Evolutionary conservation across 495 filamentous ascomycete species (phyloP).

Genomic region (Geopyxis carbonaria): DNA sequence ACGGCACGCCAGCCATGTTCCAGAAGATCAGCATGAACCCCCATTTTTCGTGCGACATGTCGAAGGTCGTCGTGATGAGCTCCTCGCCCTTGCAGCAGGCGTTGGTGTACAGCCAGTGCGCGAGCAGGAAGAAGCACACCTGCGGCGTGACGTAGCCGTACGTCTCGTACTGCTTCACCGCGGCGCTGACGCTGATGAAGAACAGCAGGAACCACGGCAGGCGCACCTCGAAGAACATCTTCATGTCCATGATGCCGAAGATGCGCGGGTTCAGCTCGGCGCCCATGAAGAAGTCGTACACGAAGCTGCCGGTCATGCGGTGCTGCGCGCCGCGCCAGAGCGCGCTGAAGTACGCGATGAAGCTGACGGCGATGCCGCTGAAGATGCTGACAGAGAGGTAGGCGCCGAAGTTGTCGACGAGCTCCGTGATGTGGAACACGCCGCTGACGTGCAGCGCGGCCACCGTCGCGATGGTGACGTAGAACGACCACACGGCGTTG

Average conservation of each 20-base stretch:
- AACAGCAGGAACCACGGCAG: constrained; percentile 93
- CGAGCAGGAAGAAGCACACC: constrained; percentile 73
- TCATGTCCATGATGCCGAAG: constrained; percentile 87
- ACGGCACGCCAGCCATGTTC: constrained; percentile 90
- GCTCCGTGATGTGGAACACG: constrained; percentile 75
- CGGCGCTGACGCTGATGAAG: constrained; percentile 56
- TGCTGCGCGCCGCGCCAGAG: constrained; percentile 63
- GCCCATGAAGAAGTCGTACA: constrained; percentile 99
- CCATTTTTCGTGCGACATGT: constrained; percentile 99
- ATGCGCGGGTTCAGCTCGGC: constrained; percentile 91
- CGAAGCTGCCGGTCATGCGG: constrained; percentile 75
- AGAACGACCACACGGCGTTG: constrained; percentile 73
- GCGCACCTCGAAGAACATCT: constrained; percentile 99
- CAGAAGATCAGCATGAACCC: constrained; percentile 99
- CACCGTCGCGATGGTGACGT: constrained; percentile 57
- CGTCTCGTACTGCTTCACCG: constrained; percentile 69
- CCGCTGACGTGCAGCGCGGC: constrained; percentile 58
- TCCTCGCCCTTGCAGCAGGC: constrained; percentile 95
- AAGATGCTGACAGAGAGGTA: constrained; percentile 80
- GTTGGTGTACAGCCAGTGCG: constrained; percentile 91
- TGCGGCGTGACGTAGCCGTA: constrained; percentile 88
- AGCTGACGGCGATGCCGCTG: constrained; percentile 61
- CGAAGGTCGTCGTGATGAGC: constrained; percentile 85
- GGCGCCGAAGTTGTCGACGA: constrained; percentile 90
- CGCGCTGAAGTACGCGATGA: constrained; percentile 73